Percentiles rank a stretch among this genome's conserved stretches.
Evolutionary conservation across 768 basidiomycete species (phyloP).

Genomic region (Mycena chlorophos): DNA sequence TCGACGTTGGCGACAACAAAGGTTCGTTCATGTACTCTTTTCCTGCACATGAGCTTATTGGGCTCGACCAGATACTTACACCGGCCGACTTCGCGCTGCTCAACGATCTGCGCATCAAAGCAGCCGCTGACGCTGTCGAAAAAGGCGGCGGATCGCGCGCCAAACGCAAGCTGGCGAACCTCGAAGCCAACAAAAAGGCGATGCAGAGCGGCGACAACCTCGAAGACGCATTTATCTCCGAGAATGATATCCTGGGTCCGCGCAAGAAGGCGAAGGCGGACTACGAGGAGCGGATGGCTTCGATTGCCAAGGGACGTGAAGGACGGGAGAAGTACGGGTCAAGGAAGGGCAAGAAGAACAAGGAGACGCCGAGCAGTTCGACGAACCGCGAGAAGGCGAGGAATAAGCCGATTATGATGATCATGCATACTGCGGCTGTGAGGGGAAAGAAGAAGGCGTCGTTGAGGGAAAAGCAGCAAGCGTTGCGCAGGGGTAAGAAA

Average conservation of each 20-base stretch:
- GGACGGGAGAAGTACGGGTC: conserved; percentile 93
- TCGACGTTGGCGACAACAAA: conserved; percentile 82
- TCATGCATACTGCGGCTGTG: conserved; percentile 74
- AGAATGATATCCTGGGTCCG: conserved; percentile 89
- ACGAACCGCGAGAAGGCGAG: conserved; percentile 91
- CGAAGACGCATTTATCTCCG: conserved; percentile 72
- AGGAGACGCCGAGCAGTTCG: conserved; percentile 76
- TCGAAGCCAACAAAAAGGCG: conserved; percentile 71
- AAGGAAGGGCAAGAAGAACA: conserved; percentile 88
- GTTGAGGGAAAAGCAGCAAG: conserved; percentile 78
- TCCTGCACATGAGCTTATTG: background rate
- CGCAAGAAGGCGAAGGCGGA: conserved; percentile 91
- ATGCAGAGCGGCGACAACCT: conserved; percentile 45
- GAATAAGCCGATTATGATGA: conserved; percentile 97
- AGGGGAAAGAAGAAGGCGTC: conserved; percentile 81
- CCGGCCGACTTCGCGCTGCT: conserved; percentile 94
- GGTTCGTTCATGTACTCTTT: conserved; percentile 40
- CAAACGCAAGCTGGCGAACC: conserved; percentile 84
- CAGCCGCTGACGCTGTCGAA: conserved; percentile 70
- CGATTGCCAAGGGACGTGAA: conserved; percentile 89
- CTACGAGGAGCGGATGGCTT: conserved; percentile 91
- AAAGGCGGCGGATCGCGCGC: conserved; percentile 68
- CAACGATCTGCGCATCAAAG: conserved; percentile 83
- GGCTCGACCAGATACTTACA: conserved; percentile 77
- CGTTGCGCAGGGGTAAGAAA: conserved; percentile 69